Percentiles rank a stretch among this genome's conserved stretches.
Evolutionary conservation across 176 grass and related monocot genomes (phyloP).

Genomic region (Juncus effusus): DNA sequence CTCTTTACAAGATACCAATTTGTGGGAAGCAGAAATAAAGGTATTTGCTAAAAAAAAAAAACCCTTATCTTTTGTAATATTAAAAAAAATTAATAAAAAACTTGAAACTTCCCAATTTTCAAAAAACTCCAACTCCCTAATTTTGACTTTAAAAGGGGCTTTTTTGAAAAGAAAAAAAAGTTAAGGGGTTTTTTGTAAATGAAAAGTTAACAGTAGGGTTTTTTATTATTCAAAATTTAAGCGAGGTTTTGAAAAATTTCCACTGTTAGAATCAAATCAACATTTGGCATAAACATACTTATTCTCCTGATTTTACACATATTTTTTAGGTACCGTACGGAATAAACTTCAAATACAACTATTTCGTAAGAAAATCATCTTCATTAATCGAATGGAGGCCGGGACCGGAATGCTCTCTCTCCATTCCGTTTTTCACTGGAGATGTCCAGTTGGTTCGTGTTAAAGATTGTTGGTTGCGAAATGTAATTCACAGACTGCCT

Average conservation of each 20-base stretch:
- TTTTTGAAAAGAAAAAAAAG: neutral
- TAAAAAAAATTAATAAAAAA: neutral
- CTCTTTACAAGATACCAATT: slow-evolving; percentile 43
- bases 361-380: slow-evolving; percentile 68
- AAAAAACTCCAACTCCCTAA: neutral
- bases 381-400: slow-evolving; percentile 67
- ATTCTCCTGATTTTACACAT: slow-evolving; percentile 12
- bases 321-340: slow-evolving; percentile 78
- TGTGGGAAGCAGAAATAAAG: slow-evolving; percentile 71
- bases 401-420: slow-evolving; percentile 73
- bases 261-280: too few relatives aligned
- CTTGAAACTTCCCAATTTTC: slow-evolving; percentile 19
- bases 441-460: slow-evolving; percentile 63
- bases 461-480: slow-evolving; percentile 76
- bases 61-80: neutral
- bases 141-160: slow-evolving; percentile 4
- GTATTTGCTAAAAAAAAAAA: too few relatives aligned
- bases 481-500: slow-evolving; percentile 35
- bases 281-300: slow-evolving; percentile 1
- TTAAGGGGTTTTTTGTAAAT: neutral
- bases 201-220: too few relatives aligned
- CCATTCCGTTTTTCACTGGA: slow-evolving; percentile 52
- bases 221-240: neutral
- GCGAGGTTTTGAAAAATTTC: neutral
- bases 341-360: slow-evolving; percentile 94